A percentile compares a stretch with the other conserved stretches of the same genome.
Conservation (phyloP, 805 yeast genomes). For the Yarrowia hollandica region DNA sequence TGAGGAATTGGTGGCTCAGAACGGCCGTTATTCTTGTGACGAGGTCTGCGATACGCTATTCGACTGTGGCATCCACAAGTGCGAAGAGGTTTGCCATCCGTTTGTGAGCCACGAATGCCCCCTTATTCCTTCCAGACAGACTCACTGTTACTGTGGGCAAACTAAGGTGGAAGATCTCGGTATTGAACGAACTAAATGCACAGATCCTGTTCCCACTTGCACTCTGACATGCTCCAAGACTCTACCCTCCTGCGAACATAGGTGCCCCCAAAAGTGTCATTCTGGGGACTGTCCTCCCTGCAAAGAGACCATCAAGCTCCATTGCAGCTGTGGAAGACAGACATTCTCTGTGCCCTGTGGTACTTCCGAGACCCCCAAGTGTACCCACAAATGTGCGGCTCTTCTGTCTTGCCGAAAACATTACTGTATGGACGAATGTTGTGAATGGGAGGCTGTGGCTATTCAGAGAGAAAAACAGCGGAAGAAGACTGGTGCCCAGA, state of each 20-base stretch:
- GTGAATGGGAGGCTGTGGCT: slow-evolving; percentile 66
- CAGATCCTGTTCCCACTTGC: slow-evolving; percentile 81
- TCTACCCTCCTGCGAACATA: slow-evolving; percentile 65
- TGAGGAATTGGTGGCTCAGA: slow-evolving; percentile 2
- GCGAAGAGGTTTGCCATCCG: slow-evolving; percentile 56
- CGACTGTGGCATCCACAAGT: slow-evolving; percentile 65
- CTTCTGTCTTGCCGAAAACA: slow-evolving; percentile 79
- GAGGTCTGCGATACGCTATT: slow-evolving; percentile 49
- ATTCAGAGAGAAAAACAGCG: slow-evolving; percentile 51
- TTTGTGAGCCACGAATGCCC: slow-evolving; percentile 55
- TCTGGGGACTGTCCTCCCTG: slow-evolving; percentile 76
- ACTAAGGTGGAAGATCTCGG: slow-evolving; percentile 45
- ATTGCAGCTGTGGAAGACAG: slow-evolving; percentile 61
- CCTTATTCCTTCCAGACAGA: slow-evolving; percentile 57
- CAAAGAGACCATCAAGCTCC: slow-evolving; percentile 49
- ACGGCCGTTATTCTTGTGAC: slow-evolving; percentile 45
- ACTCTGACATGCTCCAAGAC: slow-evolving; percentile 60
- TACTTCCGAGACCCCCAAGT: slow-evolving; percentile 55
- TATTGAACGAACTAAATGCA: slow-evolving; percentile 55
- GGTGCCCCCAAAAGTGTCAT: slow-evolving; percentile 71
- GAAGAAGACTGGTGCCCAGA: slow-evolving; percentile 53
- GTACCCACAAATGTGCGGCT: slow-evolving; percentile 72
- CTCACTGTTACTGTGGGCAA: slow-evolving; percentile 80
- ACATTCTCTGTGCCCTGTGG: slow-evolving; percentile 65
- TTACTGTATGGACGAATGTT: slow-evolving; percentile 67